Percentiles rank a stretch among this genome's conserved stretches.
These are phyloP conservation scores for Thalassia testudinum DNA, from an alignment of 116 monocot species.

Conservation along the genomic window DNA sequence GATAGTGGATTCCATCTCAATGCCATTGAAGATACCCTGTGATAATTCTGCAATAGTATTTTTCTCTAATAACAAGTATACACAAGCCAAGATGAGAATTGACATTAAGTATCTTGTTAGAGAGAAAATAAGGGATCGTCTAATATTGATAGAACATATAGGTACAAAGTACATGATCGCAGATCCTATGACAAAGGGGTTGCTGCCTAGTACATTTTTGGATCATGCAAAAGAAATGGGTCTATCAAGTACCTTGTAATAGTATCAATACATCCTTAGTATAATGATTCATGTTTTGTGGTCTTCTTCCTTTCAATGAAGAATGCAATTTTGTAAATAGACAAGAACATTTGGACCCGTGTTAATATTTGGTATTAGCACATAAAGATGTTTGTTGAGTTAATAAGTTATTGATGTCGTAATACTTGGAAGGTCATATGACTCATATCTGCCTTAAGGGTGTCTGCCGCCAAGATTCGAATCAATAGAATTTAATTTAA, in stretches of 20 bases:
- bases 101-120: constrained; percentile 3
- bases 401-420: no score
- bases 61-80: constrained; percentile 6
- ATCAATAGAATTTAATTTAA: no score
- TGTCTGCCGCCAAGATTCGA: no score
- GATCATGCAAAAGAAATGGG: background rate
- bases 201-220: background rate
- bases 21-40: background rate
- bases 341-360: no score
- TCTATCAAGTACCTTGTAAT: background rate
- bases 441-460: no score
- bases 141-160: background rate
- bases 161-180: background rate
- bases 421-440: no score
- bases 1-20: background rate
- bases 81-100: background rate
- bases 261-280: no score
- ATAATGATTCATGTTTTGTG: no score
- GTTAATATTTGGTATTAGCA: no score
- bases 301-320: no score
- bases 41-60: background rate
- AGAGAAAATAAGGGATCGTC: background rate
- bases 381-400: no score
- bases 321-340: no score
- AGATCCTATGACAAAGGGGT: background rate